Evolutionary conservation across 768 basidiomycete genomes (phyloP), one percentile per base, ranked within the genome.

Genomic region (Leccinellum albellum): DNA sequence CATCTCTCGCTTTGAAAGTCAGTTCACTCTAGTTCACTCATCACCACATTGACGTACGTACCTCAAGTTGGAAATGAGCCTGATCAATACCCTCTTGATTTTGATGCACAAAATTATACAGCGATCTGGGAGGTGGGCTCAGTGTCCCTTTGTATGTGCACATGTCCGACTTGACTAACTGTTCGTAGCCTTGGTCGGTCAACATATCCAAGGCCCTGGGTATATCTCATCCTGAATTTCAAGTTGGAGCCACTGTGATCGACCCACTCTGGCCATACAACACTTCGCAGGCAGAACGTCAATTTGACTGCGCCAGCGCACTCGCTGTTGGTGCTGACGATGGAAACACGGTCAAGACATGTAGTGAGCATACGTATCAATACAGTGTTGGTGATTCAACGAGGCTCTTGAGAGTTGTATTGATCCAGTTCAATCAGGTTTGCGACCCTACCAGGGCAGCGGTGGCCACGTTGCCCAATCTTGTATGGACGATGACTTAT

Each of bases 281-380:
- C 56, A 70, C 75, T 1, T 66, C 79, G 3, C 74, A 73, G 13
- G 73, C 75, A 46, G 57, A 62, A 8, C 54, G 49, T 15, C 63
- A 62, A 20, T 70, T 82, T 17, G 77, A 79, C 51, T 82, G 81
- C 53, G 76, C 76, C 28, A 82, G 79, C 51, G 75, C 79, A 13
- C 67, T 82, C 13, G 76, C 75, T 35, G 76, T 79, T 45, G 81
- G 81, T 29, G 77, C 73, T 3, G 71, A 81, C 52, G 60, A 62
- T 8, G 75, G 67, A 29, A 64, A 70, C 53, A 78, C 78, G n/a
- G 78, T 78, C 13, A 73, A 69, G 49, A 73, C 71, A 3, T 82
- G 81, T 61, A 81, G 79, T 59, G 81, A 83, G 64, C 81, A 81
- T 54, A 80, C 79, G 2, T 81, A 82, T 59, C 80, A 82, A 55